phyloP scores from a whole-genome alignment of 352 stramenopile species.

The Globisporangium sylvaticum region DNA sequence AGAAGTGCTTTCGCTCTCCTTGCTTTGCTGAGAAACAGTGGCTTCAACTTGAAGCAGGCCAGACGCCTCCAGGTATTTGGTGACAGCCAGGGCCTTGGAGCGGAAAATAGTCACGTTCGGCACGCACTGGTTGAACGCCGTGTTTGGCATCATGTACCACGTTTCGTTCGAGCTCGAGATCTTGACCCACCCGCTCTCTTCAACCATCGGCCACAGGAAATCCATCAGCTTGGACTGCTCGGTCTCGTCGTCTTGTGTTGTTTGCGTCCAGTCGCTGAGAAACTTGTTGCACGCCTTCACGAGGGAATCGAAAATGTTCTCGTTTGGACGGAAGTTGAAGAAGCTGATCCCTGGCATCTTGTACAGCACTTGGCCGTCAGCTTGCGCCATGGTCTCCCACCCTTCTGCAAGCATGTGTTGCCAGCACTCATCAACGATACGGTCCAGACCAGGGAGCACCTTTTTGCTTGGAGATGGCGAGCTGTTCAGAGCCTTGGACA shows the following conservation, averaged over 20 bases:
- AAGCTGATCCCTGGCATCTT: constrained; percentile 67
- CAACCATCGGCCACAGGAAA: constrained; percentile 58
- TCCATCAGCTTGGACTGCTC: constrained; percentile 32
- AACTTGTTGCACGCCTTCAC: constrained; percentile 52
- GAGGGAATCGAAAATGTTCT: constrained; percentile 77
- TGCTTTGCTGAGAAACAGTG: not conserved
- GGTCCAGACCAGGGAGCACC: constrained; percentile 20
- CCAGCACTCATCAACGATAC: constrained; percentile 45
- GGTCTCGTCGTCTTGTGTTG: constrained; percentile 12
- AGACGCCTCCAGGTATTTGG: constrained; percentile 49
- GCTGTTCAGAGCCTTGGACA: constrained; percentile 11
- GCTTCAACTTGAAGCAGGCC: constrained; percentile 11
- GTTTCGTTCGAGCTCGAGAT: constrained; percentile 46
- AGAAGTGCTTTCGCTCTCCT: not conserved
- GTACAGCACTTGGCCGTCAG: constrained; percentile 51
- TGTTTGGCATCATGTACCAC: constrained; percentile 62
- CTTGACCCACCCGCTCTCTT: constrained; percentile 49
- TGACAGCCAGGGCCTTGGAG: constrained; percentile 52
- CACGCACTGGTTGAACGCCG: constrained; percentile 58
- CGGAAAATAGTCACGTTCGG: constrained; percentile 77
- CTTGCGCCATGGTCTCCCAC: constrained; percentile 61
- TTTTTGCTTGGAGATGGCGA: constrained; percentile 17
- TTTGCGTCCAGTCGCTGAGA: constrained; percentile 36
- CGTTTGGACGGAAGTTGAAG: constrained; percentile 62
- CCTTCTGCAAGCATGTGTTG: constrained; percentile 47